Base-by-base conservation (phyloP, 345 rosid genomes). In the Mercurialis annua region DNA sequence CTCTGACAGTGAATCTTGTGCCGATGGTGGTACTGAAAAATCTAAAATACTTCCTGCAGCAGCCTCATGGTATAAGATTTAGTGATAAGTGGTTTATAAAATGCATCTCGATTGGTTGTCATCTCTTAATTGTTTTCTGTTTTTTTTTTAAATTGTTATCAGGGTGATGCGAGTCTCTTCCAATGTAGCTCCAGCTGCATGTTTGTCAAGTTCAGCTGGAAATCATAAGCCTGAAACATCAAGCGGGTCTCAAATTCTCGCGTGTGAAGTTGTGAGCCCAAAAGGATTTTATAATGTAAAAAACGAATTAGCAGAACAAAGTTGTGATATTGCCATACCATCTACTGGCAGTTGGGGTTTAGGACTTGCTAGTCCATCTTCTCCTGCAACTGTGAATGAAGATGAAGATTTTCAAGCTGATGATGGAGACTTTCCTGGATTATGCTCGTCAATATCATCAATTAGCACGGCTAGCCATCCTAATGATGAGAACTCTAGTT, bases 131-230 rank as follows among this genome's bases (percentile, higher is more conserved):
- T 65, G 40, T 60, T 46, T 18, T 49, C 59, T 55, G 49, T 18
- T 65, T 27, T 60, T n/a, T 43, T 66, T 71, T 26, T 34, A 34
- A 34, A 4, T 34, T 42, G 36, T 36, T 66, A 33, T 30, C 64
- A 80, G 83, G 83, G 76, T 73, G 20, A 76, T 16, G 33, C 47
- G 74, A 49, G 76, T 71, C 36, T 77, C 81, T 49, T 73, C 73
- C 36, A 68, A 60, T 34, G 52, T 73, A 34, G 71, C 76, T 16
- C 46, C 67, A 11, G 72, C 46, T 42, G 53, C 68, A 63, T 59
- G 64, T 63, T 59, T 44, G 50, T 64, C 79, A 62, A 51, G n/a
- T 43, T 42, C 76, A 16, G 69, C 27, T 73, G 71, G 53, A 68
- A 21, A 36, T 34, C 49, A 49, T 55, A 67, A 64, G 59, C 46